Evolutionary conservation across 257 asterid species (phyloP), one percentile per base, ranked within the genome.

Genomic region (Nicotiana benthamiana): DNA sequence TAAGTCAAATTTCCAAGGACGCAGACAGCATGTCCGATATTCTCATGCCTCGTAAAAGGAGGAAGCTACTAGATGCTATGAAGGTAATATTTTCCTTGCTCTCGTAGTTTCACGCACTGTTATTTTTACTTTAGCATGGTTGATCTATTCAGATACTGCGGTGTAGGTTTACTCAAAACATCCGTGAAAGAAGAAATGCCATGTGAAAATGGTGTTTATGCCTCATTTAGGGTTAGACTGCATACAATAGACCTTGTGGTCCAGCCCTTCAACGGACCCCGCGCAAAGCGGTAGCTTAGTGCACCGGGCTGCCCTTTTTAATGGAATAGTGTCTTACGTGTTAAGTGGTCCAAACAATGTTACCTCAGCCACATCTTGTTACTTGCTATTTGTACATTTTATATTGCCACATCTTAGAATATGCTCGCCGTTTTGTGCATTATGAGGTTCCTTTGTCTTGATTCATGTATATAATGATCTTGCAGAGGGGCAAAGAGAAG

Each of bases 61-160:
- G 91, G 75, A 86, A 85, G 84, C 87, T 96, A 24, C 61, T 80
- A 9, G 83, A 85, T 6, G 96, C 98, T n/a, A 93, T 92, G 90
- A 77, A 86, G 94, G 97, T 94, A 81, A 85, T 80, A 65, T 81
- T 75, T 22, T 54, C 20, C 30, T 64, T 54, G 66, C 60, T 70
- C 22, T 20, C 76, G 4, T 24, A 59, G 26, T 79, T 60, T 30
- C 9, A 51, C 11, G 2, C 32, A 40, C 43, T 24, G 60, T 8
- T 54, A 8, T 67, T 30, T 18, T 51, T 76, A 28, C 5, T 17
- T 60, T 16, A 6, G 12, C 52, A 40, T 83, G 61, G 74, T 68
- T 70, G 32, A 75, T 79, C 67, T 28, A 36, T 79, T 18, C n/a
- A 75, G 57, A 18, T 56, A 15, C 22, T 43, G 51, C 40, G 8